phyloP scores from a whole-genome alignment of 176 grass and related monocot species.

The Pontederia crassipes region DNA sequence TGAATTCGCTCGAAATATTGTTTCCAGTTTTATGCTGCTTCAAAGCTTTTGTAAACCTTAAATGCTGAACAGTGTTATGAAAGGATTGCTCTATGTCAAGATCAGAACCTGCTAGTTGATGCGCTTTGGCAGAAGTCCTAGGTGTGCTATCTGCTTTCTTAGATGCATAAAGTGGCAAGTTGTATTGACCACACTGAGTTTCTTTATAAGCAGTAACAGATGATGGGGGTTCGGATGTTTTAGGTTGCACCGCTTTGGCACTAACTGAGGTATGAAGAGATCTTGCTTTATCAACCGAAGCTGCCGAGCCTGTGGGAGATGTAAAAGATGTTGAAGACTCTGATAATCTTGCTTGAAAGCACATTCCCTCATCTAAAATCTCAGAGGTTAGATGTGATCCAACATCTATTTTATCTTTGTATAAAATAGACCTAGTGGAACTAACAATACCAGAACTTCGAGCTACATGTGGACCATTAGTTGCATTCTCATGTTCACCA shows the following conservation, averaged over 20 bases:
- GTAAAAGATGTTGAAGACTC: neutral
- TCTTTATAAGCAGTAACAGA: neutral
- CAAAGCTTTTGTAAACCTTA: slow-evolving; percentile 16
- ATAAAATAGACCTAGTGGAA: neutral
- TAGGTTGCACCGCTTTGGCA: slow-evolving; percentile 2
- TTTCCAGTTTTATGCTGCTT: slow-evolving; percentile 1
- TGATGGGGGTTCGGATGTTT: neutral
- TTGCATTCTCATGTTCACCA: slow-evolving; percentile 5
- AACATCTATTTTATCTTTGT: neutral
- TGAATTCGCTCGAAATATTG: slow-evolving; percentile 7
- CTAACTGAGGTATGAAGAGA: neutral
- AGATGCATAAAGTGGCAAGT: neutral
- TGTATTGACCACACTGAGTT: neutral
- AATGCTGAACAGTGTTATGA: slow-evolving; percentile 16
- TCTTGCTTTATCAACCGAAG: neutral
- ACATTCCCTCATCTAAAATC: neutral
- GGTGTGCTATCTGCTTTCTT: neutral
- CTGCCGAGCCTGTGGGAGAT: neutral
- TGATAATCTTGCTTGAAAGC: neutral
- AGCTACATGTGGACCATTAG: neutral
- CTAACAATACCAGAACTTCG: neutral
- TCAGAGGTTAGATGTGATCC: neutral
- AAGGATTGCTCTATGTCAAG: slow-evolving; percentile 8
- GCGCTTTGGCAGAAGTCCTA: slow-evolving; percentile 1
- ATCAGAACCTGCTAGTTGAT: slow-evolving; percentile 2